phyloP scores from a whole-genome alignment of 129 eudicot genomes.

The Apium graveolens region DNA sequence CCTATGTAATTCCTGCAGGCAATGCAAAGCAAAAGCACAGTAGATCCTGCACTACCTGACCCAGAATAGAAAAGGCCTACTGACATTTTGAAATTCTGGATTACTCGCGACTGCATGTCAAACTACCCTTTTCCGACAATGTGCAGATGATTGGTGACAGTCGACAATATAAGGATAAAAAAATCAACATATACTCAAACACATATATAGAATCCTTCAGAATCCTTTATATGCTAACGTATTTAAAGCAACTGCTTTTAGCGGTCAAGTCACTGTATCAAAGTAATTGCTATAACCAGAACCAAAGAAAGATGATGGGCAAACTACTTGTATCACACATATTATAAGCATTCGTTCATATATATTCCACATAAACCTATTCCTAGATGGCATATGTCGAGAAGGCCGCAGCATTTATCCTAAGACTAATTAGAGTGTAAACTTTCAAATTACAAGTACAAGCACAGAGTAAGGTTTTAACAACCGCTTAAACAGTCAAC shows the following conservation, averaged over 20 bases:
- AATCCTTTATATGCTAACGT: constrained; percentile 2
- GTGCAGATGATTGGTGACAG: constrained; percentile 6
- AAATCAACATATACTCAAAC: neutral
- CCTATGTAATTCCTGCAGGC: constrained; percentile 44
- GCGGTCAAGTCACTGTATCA: constrained; percentile 2
- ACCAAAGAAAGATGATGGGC: neutral
- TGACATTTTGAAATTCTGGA: constrained; percentile 13
- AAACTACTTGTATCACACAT: neutral
- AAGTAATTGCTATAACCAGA: neutral
- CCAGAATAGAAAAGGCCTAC: constrained; percentile 11
- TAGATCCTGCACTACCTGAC: constrained; percentile 39
- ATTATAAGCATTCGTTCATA: neutral
- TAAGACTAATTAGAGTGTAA: neutral
- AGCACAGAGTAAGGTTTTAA: neutral
- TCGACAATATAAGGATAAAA: neutral
- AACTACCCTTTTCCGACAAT: constrained; percentile 9
- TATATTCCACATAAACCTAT: neutral
- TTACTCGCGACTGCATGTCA: constrained; percentile 6
- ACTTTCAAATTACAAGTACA: neutral
- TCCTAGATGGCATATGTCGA: neutral
- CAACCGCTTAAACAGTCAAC: neutral
- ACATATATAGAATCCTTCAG: neutral
- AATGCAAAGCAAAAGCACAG: constrained; percentile 36
- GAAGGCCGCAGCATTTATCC: neutral
- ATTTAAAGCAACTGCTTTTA: constrained; percentile 1